A percentile compares a stretch with the other conserved stretches of the same genome.
phyloP scores from a whole-genome alignment of 202 grass and related monocot genomes.

The Thinopyrum obtusiflorum region DNA sequence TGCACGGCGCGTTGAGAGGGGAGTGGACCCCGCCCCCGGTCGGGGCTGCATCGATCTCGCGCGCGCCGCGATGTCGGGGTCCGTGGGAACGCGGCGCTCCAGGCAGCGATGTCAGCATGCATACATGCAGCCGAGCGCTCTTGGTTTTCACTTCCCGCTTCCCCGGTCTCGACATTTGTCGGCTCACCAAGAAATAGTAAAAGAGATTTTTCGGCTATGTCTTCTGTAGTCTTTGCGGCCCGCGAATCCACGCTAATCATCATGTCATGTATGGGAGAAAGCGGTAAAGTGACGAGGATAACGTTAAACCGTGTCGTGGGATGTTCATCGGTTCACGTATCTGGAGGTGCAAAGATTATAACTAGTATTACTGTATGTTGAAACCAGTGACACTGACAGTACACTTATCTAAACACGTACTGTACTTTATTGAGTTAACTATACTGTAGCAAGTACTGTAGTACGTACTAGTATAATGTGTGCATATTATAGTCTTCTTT shows the following conservation, averaged over 20 bases:
- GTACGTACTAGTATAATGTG: too few species aligned
- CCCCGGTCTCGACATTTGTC: slow-evolving; percentile 16
- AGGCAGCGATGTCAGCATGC: slow-evolving; percentile 15
- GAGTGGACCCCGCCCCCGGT: neutral
- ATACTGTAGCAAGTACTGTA: too few species aligned
- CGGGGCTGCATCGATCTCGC: neutral
- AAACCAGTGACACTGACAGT: too few species aligned
- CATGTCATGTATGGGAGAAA: neutral
- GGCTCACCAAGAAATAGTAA: neutral
- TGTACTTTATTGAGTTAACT: too few species aligned
- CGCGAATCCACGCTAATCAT: neutral
- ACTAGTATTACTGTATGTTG: too few species aligned
- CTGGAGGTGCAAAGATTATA: neutral
- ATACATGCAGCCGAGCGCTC: neutral
- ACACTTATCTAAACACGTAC: too few species aligned
- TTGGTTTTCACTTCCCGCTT: neutral
- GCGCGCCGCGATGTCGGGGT: neutral
- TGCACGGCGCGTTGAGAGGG: neutral
- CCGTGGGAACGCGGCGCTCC: slow-evolving; percentile 14
- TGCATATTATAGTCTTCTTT: slow-evolving; percentile 1
- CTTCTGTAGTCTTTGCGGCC: neutral
- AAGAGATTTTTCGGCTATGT: too few species aligned
- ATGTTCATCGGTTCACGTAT: neutral
- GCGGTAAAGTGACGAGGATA: neutral
- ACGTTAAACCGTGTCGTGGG: neutral